Evolutionary conservation across 1,139 yeast genomes (phyloP).

Genomic region (Protomyces inouyei): DNA sequence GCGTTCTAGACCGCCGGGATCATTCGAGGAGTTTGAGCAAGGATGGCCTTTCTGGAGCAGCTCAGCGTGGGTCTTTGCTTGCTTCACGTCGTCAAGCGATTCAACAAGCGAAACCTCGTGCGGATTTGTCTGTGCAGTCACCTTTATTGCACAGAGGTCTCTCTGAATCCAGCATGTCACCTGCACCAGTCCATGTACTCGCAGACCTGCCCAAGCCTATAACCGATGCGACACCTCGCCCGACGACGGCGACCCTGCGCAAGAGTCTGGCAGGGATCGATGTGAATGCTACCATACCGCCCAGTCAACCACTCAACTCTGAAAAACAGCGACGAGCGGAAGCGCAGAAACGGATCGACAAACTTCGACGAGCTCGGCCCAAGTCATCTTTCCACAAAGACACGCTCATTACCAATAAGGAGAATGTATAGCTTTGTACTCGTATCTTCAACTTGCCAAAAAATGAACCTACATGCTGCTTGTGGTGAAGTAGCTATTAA

Average conservation of each 20-base stretch:
- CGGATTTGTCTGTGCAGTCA: too few relatives aligned
- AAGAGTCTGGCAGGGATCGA: not conserved
- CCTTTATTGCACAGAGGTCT: not conserved
- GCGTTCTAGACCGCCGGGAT: not conserved
- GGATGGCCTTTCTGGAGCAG: not conserved
- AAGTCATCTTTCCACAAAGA: not conserved
- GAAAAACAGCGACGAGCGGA: constrained; percentile 4
- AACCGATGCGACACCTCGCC: too few relatives aligned
- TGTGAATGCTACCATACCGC: not conserved
- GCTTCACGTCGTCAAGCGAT: not conserved
- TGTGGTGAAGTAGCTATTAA: constrained; percentile 39
- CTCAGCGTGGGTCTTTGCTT: not conserved
- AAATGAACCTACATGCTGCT: not conserved
- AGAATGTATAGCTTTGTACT: not conserved
- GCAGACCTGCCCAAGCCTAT: not conserved
- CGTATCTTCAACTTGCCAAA: not conserved
- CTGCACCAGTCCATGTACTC: not conserved
- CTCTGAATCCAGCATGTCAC: not conserved
- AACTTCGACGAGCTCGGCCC: not conserved
- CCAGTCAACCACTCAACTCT: not conserved
- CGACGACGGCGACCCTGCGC: not conserved
- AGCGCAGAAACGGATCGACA: constrained; percentile 7
- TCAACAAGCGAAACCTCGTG: not conserved
- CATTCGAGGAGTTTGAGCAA: not conserved
- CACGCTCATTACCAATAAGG: not conserved